phyloP scores from a whole-genome alignment of 306 rosid species.

The Macrotyloma uniflorum region DNA sequence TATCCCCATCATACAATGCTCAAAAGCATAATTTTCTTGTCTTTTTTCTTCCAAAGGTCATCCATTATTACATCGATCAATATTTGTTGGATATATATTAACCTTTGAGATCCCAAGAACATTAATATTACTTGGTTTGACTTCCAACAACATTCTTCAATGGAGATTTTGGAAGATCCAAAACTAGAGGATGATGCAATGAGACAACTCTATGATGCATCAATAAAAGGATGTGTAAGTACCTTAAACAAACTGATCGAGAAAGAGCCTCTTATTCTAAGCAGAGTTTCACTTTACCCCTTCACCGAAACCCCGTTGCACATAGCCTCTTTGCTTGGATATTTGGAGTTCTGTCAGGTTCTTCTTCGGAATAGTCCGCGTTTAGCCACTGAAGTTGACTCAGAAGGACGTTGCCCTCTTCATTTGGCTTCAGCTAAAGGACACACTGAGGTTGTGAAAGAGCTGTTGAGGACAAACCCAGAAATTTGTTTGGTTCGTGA shows the following conservation, averaged over 20 bases:
- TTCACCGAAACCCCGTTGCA: conserved; percentile 44
- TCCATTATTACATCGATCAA: neutral
- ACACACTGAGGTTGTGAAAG: conserved; percentile 37
- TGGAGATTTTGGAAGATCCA: neutral
- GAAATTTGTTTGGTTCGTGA: conserved; percentile 33
- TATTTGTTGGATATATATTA: neutral
- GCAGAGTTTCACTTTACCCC: conserved; percentile 28
- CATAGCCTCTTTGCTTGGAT: conserved; percentile 43
- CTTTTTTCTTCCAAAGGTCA: neutral
- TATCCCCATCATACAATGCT: neutral
- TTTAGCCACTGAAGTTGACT: conserved; percentile 28
- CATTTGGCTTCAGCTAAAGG: conserved; percentile 43
- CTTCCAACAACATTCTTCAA: neutral
- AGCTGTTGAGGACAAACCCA: neutral
- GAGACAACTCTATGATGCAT: conserved; percentile 33
- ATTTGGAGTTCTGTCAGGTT: conserved; percentile 26
- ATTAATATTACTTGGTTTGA: conserved; percentile 6
- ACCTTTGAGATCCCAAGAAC: neutral
- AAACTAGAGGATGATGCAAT: conserved; percentile 1
- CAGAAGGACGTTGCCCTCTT: conserved; percentile 46
- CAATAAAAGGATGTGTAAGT: conserved; percentile 31
- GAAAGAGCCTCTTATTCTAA: conserved; percentile 20
- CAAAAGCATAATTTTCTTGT: neutral
- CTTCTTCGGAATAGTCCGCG: conserved; percentile 25
- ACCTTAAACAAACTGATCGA: conserved; percentile 33